Evolutionary conservation across 1,284 basidiomycete species (phyloP).

Genomic region (Kalmanozyma brasiliensis): DNA sequence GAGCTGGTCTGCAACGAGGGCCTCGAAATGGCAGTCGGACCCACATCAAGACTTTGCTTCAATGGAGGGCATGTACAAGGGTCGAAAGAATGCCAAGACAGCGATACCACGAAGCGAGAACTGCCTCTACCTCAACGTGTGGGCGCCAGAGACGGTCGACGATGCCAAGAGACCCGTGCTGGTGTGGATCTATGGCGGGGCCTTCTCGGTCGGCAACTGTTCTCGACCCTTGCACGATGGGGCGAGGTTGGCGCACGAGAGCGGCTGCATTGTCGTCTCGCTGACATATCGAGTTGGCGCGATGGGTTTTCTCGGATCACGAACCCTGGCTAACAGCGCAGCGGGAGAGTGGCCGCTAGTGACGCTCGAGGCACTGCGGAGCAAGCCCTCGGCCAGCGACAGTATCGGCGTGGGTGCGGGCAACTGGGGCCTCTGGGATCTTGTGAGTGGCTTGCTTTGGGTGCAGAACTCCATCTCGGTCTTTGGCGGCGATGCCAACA

Average conservation of each 20-base stretch:
- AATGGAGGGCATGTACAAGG: conserved; percentile 39
- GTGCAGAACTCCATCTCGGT: conserved; percentile 74
- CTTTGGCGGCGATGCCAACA: conserved; percentile 76
- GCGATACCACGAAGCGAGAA: conserved; percentile 70
- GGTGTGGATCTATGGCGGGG: conserved; percentile 72
- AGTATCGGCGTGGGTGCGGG: conserved; percentile 20
- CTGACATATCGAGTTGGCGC: conserved; percentile 71
- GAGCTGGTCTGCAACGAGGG: conserved; percentile 14
- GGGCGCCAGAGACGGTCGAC: conserved; percentile 18
- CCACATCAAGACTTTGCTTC: conserved; percentile 40
- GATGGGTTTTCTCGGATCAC: conserved; percentile 70
- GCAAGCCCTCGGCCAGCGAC: conserved; percentile 3
- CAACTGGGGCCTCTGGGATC: conserved; percentile 76
- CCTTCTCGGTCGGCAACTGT: conserved; percentile 52
- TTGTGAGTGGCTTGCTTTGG: conserved; percentile 73
- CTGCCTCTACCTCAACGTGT: conserved; percentile 71
- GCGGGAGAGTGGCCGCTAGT: conserved; percentile 38
- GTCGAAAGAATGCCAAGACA: conserved; percentile 23
- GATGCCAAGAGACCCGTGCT: conserved; percentile 72
- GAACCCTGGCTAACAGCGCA: conserved; percentile 68
- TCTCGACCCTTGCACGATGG: conserved; percentile 39
- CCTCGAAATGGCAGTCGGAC: conserved; percentile 35
- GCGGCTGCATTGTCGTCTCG: conserved; percentile 70
- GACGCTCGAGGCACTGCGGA: conserved; percentile 12
- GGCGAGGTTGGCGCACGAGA: conserved; percentile 35